These are phyloP conservation scores for Przewalskia tangutica DNA, from an alignment of 257 asterid genomes.

Conservation along the genomic window DNA sequence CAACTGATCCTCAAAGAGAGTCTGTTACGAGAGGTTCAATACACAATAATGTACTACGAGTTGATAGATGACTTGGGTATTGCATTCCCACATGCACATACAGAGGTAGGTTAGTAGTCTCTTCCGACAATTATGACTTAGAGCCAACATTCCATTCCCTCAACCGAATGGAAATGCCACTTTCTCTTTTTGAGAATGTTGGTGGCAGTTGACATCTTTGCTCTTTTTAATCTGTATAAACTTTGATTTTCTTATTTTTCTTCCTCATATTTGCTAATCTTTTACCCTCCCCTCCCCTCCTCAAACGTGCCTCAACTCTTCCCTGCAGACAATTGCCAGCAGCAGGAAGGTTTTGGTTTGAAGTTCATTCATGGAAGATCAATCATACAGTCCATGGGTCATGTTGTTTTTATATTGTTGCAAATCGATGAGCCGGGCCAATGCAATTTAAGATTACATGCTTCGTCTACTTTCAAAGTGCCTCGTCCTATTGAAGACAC, in stretches of 20 bases:
- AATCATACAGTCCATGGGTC: not conserved
- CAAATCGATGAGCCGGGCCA: not conserved
- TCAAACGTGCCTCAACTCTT: not conserved
- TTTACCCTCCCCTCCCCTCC: not conserved
- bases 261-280: not conserved
- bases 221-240: not conserved
- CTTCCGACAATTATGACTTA: not conserved
- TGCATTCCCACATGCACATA: not conserved
- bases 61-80: slow-evolving; percentile 31
- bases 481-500: not conserved
- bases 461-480: not conserved
- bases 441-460: not conserved
- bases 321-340: not conserved
- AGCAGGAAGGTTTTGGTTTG: not conserved
- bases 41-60: slow-evolving; percentile 84
- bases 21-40: slow-evolving; percentile 28
- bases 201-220: not conserved
- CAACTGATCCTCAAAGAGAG: slow-evolving; percentile 59
- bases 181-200: not conserved
- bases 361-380: not conserved
- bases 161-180: not conserved
- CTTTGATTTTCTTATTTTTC: not conserved
- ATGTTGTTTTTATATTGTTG: not conserved
- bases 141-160: not conserved
- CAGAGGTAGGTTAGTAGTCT: not conserved